These are phyloP conservation scores for Royoungia palumana DNA, from an alignment of 768 basidiomycete species.

Conservation along the genomic window DNA sequence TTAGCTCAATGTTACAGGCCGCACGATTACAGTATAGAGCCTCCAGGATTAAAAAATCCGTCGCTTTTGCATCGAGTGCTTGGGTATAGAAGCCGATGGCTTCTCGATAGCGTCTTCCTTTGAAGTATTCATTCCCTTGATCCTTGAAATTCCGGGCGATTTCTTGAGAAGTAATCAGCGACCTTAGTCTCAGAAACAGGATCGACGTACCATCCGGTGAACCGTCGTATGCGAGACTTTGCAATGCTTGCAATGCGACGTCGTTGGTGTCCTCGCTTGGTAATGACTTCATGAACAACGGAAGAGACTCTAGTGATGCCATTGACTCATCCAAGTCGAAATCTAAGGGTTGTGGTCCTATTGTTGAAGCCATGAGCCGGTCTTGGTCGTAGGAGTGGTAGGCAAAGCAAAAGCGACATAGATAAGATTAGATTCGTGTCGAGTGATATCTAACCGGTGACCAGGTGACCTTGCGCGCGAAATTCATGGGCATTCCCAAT, in stretches of 20 bases:
- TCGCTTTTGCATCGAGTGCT: constrained; percentile 81
- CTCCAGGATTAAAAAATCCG: constrained; percentile 53
- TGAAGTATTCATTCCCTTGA: constrained; percentile 94
- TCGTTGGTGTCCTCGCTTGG: constrained; percentile 66
- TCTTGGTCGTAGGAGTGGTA: background rate
- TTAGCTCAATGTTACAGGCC: constrained; percentile 86
- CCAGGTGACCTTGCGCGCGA: background rate
- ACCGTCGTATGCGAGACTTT: constrained; percentile 84
- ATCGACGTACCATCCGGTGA: constrained; percentile 82
- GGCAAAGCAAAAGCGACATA: background rate
- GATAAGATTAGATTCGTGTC: constrained; percentile 20
- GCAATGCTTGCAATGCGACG: constrained; percentile 72
- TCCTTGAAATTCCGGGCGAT: constrained; percentile 90
- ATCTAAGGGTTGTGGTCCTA: constrained; percentile 24
- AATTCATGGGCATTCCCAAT: too few species aligned
- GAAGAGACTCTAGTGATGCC: constrained; percentile 57
- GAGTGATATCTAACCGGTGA: constrained; percentile 8
- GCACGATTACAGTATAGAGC: constrained; percentile 86
- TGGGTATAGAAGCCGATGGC: constrained; percentile 89
- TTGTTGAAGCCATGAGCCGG: constrained; percentile 17
- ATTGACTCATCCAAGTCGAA: constrained; percentile 36
- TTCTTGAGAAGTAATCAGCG: constrained; percentile 46
- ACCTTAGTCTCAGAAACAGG: background rate
- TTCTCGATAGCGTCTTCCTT: constrained; percentile 81
- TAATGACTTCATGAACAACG: constrained; percentile 90